Conservation (phyloP, 257 asterid genomes). For the Eustoma russellianum region DNA sequence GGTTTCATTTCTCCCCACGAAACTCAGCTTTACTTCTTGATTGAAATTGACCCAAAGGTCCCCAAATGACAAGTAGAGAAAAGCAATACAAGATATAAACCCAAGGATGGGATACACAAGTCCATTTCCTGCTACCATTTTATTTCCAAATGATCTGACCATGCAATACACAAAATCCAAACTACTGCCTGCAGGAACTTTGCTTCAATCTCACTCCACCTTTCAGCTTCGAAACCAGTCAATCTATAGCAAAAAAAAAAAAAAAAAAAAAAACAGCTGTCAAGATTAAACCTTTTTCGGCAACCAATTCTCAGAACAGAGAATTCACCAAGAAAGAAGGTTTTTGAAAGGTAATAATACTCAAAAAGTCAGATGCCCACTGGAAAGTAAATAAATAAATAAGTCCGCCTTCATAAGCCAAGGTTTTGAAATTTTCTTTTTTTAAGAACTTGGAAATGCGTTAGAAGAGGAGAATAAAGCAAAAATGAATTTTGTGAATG, state of each 20-base stretch:
- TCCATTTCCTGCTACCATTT: slow-evolving; percentile 64
- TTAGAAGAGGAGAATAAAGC: not conserved
- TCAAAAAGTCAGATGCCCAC: slow-evolving; percentile 25
- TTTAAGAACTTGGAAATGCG: not conserved
- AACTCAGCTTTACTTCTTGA: slow-evolving; percentile 42
- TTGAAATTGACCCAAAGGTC: slow-evolving; percentile 50
- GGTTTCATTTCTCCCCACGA: slow-evolving; percentile 93
- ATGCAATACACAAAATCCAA: slow-evolving; percentile 9
- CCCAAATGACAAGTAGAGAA: slow-evolving; percentile 79
- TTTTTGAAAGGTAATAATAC: too few relatives aligned
- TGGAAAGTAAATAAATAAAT: slow-evolving; percentile 27
- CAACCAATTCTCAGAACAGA: slow-evolving; percentile 17
- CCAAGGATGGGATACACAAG: slow-evolving; percentile 79
- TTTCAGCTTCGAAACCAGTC: slow-evolving; percentile 11
- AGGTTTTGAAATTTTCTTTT: too few relatives aligned
- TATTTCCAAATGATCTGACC: slow-evolving; percentile 27
- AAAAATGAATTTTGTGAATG: slow-evolving; percentile 4
- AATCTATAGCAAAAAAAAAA: slow-evolving; percentile 3
- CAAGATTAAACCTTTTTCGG: slow-evolving; percentile 9
- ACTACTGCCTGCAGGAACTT: not conserved
- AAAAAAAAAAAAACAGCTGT: too few relatives aligned
- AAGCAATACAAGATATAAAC: slow-evolving; percentile 68
- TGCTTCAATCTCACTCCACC: not conserved
- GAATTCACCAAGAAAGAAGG: slow-evolving; percentile 25
- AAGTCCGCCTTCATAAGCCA: not conserved